Base-by-base conservation (phyloP, 352 stramenopile genomes). In the Globisporangium splendens region DNA sequence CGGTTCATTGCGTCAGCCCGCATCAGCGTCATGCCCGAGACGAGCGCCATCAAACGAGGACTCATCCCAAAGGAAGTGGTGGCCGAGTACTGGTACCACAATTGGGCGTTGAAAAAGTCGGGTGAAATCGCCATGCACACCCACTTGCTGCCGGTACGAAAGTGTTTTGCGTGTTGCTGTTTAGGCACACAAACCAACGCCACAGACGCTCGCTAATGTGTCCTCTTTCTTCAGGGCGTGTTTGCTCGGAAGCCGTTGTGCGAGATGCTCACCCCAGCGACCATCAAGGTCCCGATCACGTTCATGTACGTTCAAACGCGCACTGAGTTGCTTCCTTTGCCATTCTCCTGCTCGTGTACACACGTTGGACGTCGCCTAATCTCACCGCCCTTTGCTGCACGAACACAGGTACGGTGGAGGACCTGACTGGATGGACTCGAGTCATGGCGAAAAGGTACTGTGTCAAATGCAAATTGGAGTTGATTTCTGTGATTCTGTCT, bases 41-140 rank as follows among this genome's bases (percentile, higher is more conserved):
- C 72, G n/a, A 91, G 76, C 54, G 72, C 60, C 15, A 81, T 89
- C 60, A 78, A 73, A 21, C 61, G 64, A 35, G 75, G 79, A 0
- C 47, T 68, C 5, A 71, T 89, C 14, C 72, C 75, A 1, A 22
- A 74, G 14, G 67, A 82, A 1, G 48, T 46, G 3, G 42, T 89
- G 8, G 75, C 71, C 1, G 58, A 76, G 22, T 89, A 89, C 62
- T 88, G 75, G 75, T 89, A 88, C 71, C 80, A 91, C 66, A 91
- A 89, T 54, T 91, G 81, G 81, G 79, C 75, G 0, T 57, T 88
- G 17, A 77, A 86, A 28, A 72, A 68, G 28, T 91, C 81, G 10
- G 73, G 79, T 8, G 81, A 89, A 56, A 68, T 87, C 43, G 75
- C 70, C 6, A 91, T 91, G 75, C 70, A 84, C 49, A 87, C 78